phyloP scores from a whole-genome alignment of 2,329 filamentous ascomycete genomes.

The Sphaerulina vaccinii region DNA sequence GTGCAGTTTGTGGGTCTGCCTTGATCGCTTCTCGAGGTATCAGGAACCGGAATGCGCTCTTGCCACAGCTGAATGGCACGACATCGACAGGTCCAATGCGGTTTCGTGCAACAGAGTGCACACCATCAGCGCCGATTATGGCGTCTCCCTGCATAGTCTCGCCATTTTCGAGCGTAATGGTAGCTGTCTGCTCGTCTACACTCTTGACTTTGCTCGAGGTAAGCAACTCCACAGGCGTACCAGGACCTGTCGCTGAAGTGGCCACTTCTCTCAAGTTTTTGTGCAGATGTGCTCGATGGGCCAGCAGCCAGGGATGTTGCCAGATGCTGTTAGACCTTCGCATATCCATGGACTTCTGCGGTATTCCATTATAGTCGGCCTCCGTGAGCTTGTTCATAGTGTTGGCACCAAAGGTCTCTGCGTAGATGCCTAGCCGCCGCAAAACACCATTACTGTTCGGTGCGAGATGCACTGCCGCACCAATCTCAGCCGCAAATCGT shows the following conservation, averaged over 20 bases:
- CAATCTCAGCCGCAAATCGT: slow-evolving; percentile 51
- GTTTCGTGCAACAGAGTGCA: slow-evolving; percentile 30
- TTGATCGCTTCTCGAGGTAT: slow-evolving; percentile 48
- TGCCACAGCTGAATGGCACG: slow-evolving; percentile 44
- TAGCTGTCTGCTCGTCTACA: slow-evolving; percentile 28
- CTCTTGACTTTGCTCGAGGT: slow-evolving; percentile 26
- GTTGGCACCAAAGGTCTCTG: slow-evolving; percentile 29
- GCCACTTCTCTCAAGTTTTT: slow-evolving; percentile 31
- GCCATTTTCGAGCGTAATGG: slow-evolving; percentile 31
- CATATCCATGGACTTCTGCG: slow-evolving; percentile 40
- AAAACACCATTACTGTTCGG: slow-evolving; percentile 63
- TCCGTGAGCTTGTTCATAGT: slow-evolving; percentile 13
- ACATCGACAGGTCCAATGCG: slow-evolving; percentile 25
- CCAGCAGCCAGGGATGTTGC: slow-evolving; percentile 41
- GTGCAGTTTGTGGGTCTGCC: slow-evolving; percentile 43
- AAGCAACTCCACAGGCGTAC: slow-evolving; percentile 28
- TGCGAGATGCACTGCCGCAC: slow-evolving; percentile 62
- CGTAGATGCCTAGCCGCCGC: slow-evolving; percentile 31
- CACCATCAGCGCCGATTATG: slow-evolving; percentile 37
- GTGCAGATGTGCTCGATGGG: slow-evolving; percentile 35
- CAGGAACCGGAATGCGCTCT: slow-evolving; percentile 59
- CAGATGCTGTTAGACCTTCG: slow-evolving; percentile 44
- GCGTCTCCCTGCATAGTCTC: slow-evolving; percentile 31
- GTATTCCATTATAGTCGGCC: slow-evolving; percentile 1
- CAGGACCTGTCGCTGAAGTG: slow-evolving; percentile 24